These are phyloP conservation scores for Lentinula aciculospora DNA, from an alignment of 768 basidiomycete genomes.

Conservation along the genomic window DNA sequence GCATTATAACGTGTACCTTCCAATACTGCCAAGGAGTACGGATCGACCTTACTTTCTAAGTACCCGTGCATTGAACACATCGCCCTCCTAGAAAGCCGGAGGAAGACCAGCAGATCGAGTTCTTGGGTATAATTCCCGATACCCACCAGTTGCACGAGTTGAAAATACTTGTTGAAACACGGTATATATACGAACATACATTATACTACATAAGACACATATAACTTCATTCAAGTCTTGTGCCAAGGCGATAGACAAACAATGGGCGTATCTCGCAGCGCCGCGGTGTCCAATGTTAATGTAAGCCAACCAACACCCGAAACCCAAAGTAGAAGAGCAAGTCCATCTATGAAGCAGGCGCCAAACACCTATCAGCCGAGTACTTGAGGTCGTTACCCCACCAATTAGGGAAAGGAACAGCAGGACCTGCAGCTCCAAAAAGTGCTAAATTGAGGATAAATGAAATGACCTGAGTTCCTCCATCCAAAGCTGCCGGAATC, in stretches of 20 bases:
- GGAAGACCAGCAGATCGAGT: too few species aligned
- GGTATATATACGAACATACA: neutral
- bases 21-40: too few species aligned
- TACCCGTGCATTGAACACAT: too few species aligned
- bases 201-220: neutral
- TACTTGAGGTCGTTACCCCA: constrained; percentile 14
- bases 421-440: constrained; percentile 7
- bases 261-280: neutral
- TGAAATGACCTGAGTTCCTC: constrained; percentile 30
- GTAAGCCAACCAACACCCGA: neutral
- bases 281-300: neutral
- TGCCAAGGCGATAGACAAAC: neutral
- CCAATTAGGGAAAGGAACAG: constrained; percentile 11
- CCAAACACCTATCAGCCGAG: constrained; percentile 6
- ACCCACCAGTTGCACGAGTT: too few species aligned
- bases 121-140: too few species aligned
- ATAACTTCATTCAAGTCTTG: neutral
- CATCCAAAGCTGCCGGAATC: constrained; percentile 25
- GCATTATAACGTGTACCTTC: too few species aligned
- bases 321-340: neutral
- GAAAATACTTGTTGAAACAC: neutral
- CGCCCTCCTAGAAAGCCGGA: too few species aligned
- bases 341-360: neutral
- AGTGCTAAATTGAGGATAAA: constrained; percentile 24
- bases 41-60: too few species aligned